Conservation (phyloP, 495 filamentous ascomycete species). For the Penicillium odoratum region DNA sequence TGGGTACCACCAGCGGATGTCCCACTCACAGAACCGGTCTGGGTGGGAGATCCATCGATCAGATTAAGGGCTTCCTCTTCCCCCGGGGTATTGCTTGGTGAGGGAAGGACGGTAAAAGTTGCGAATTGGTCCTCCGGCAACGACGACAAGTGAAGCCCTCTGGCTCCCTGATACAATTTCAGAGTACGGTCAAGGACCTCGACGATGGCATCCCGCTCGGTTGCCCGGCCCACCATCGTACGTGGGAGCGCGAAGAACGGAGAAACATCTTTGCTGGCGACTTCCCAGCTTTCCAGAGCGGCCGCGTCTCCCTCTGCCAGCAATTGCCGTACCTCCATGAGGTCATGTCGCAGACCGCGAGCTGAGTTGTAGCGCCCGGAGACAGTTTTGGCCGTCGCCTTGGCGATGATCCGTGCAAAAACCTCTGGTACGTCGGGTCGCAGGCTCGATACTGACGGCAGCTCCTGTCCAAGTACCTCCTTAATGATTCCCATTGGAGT, state of each 20-base stretch:
- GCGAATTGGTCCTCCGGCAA: conserved; percentile 15
- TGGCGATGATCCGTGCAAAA: conserved; percentile 66
- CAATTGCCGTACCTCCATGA: conserved; percentile 59
- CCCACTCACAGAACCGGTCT: neutral
- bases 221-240: conserved; percentile 62
- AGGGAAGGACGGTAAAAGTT: neutral
- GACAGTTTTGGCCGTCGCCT: conserved; percentile 73
- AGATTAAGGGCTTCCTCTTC: neutral
- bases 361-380: conserved; percentile 71
- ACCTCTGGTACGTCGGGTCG: conserved; percentile 67
- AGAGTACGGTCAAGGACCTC: conserved; percentile 64
- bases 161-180: conserved; percentile 24
- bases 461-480: conserved; percentile 62
- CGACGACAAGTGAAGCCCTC: conserved; percentile 44
- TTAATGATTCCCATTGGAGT: conserved; percentile 73
- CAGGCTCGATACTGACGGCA: conserved; percentile 61
- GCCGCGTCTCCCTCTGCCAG: conserved; percentile 60
- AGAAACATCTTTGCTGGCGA: conserved; percentile 66
- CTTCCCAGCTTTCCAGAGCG: conserved; percentile 56
- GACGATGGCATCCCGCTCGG: conserved; percentile 57
- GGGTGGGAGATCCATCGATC: neutral
- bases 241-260: conserved; percentile 69
- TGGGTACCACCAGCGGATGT: neutral
- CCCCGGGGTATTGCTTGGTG: neutral
- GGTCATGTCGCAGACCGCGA: conserved; percentile 65